A percentile compares a stretch with the other conserved stretches of the same genome.
Conservation (phyloP, 2,329 filamentous ascomycete species). For the Colletotrichum cuscutae region DNA sequence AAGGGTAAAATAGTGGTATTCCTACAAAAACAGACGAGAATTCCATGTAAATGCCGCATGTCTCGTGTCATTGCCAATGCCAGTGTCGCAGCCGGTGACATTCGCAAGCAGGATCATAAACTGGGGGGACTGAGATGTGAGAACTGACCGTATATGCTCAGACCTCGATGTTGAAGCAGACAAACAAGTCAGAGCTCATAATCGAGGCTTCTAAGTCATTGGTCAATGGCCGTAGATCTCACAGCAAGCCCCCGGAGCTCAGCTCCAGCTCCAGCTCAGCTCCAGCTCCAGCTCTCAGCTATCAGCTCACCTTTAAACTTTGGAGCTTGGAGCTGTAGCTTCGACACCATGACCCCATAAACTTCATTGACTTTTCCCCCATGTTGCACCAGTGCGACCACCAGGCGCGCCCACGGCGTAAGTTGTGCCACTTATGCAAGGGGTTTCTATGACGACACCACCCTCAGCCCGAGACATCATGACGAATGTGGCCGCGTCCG, state of each 20-base stretch:
- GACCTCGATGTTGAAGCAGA: background rate
- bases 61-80: background rate
- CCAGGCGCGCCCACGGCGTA: background rate
- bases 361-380: conserved; percentile 1
- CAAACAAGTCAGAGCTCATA: background rate
- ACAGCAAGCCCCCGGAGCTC: background rate
- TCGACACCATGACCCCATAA: background rate
- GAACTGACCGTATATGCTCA: background rate
- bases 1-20: background rate
- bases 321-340: conserved; percentile 1
- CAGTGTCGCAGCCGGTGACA: background rate
- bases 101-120: background rate
- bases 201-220: background rate
- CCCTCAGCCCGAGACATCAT: conserved; percentile 30
- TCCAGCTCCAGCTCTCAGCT: background rate
- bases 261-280: background rate
- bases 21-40: background rate
- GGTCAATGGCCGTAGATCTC: conserved; percentile 9
- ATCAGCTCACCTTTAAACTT: background rate
- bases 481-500: conserved; percentile 28
- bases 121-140: too few species aligned
- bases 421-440: conserved; percentile 36
- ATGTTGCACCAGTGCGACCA: background rate
- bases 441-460: conserved; percentile 37
- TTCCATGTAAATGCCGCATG: background rate